phyloP scores from a whole-genome alignment of 2,329 filamentous ascomycete genomes.

The Magnaporthiopsis incrustans region DNA sequence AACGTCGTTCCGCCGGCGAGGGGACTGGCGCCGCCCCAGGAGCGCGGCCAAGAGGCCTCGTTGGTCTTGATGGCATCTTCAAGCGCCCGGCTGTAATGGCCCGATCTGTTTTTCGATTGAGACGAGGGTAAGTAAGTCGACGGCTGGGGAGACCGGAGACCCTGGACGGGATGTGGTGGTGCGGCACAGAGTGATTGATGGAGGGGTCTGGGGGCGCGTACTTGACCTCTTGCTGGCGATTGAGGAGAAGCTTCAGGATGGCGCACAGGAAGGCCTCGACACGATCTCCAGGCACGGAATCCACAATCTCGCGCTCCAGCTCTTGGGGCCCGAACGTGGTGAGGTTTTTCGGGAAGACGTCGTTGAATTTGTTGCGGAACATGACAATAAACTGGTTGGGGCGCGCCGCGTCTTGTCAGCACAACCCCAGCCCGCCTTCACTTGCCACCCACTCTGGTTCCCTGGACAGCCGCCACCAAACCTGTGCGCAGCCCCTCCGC shows the following conservation, averaged over 20 bases:
- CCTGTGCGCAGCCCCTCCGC: conserved; percentile 16
- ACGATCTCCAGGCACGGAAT: conserved; percentile 70
- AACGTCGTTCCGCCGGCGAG: conserved; percentile 75
- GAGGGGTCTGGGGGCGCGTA: conserved; percentile 38
- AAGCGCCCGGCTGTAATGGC: conserved; percentile 85
- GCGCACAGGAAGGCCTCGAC: conserved; percentile 86
- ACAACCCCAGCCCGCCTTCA: background rate
- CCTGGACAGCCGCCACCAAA: conserved; percentile 9
- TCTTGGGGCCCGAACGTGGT: conserved; percentile 92
- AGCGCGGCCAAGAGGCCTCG: conserved; percentile 77
- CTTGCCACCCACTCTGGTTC: background rate
- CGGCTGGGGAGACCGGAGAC: conserved; percentile 4
- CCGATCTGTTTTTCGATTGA: conserved; percentile 52
- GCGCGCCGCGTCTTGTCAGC: background rate
- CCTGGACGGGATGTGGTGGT: conserved; percentile 5
- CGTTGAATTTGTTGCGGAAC: conserved; percentile 90
- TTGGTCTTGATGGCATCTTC: conserved; percentile 87
- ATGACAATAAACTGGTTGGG: conserved; percentile 80
- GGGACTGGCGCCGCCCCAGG: conserved; percentile 76
- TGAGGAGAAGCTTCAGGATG: conserved; percentile 77
- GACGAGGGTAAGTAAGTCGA: conserved; percentile 1
- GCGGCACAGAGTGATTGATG: background rate
- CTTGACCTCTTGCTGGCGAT: conserved; percentile 98
- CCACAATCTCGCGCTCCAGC: conserved; percentile 77
- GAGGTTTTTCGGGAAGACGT: conserved; percentile 79